Base-by-base conservation (phyloP, 2,329 filamentous ascomycete species). In the Dactylellina drechsleri region DNA sequence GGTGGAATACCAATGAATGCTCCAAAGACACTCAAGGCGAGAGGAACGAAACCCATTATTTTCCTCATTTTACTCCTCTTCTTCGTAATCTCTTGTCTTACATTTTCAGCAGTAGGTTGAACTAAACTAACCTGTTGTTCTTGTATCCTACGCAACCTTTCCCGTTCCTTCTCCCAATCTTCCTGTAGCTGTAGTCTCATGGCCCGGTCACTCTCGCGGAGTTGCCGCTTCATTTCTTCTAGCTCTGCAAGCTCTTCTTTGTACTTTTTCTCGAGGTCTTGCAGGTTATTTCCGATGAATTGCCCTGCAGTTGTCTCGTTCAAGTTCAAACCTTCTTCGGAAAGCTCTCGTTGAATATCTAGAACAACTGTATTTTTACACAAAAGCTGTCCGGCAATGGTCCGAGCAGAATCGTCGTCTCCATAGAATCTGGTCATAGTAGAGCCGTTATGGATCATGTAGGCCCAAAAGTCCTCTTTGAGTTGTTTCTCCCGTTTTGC, bases 261-360 rank as follows among this genome's bases (percentile, higher is more conserved):
- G 18, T 65, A 58, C 15, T 70, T 40, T 28, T 47, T 49, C 47
- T 75, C 41, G 40, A 65, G 52, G 20, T 43, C 40, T 16, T 50
- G 36, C 20, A 76, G 52, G 16, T 77, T 58, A 20, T 41, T 59
- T 4, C 59, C 43, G 56, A 77, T 41, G 31, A 49, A 40, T 12
- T 26, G 57, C 1, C 79, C 79, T 6, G 79, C 79, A n/a, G 43
- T 53, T 10, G 79, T 80, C 40, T 79, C 52, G 7, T 73, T 57
- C 7, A 80, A 61, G 10, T 62, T 66, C 58, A 76, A 76, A 4
- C 62, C 65, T 12, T 78, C 54, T 20, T 79, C 75, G 2, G 78
- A 77, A 2, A 79, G 49, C 47, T 79, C 78, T 36, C 60, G 47
- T 59, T 80, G 79, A 13, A 79, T 77, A 20, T 77, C 74, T 10